A percentile compares a stretch with the other conserved stretches of the same genome.
phyloP scores from a whole-genome alignment of 257 asterid genomes.

The Solanum pinnatisectum region DNA sequence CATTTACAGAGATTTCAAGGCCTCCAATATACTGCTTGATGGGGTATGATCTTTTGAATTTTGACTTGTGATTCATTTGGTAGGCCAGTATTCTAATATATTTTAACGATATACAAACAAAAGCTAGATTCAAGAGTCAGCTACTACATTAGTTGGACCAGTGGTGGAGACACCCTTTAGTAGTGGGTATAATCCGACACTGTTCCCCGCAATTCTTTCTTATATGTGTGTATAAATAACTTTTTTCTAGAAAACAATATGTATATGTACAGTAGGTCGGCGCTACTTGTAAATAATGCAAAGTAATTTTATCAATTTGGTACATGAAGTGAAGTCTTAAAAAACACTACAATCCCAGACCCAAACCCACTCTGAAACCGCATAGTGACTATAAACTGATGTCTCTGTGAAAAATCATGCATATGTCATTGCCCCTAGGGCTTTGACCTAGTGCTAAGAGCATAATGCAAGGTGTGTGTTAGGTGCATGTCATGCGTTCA shows the following conservation, averaged over 20 bases:
- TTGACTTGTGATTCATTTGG: neutral
- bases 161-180: neutral
- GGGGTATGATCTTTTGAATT: conserved; percentile 10
- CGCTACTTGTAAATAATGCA: neutral
- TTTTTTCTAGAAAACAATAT: neutral
- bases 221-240: neutral
- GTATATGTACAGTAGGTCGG: neutral
- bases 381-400: neutral
- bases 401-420: neutral
- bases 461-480: neutral
- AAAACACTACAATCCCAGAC: neutral
- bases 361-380: neutral
- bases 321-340: neutral
- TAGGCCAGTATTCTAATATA: neutral
- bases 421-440: neutral
- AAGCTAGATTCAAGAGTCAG: neutral
- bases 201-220: neutral
- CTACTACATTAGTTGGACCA: neutral
- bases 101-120: neutral
- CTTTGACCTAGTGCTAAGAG: neutral
- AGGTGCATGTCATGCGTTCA: neutral
- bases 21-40: conserved; percentile 39
- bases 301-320: neutral
- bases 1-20: conserved; percentile 39
- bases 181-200: neutral